Evolutionary conservation across 768 basidiomycete species (phyloP), one percentile per base, ranked within the genome.

Genomic region (Mrakia hoshinonis): DNA sequence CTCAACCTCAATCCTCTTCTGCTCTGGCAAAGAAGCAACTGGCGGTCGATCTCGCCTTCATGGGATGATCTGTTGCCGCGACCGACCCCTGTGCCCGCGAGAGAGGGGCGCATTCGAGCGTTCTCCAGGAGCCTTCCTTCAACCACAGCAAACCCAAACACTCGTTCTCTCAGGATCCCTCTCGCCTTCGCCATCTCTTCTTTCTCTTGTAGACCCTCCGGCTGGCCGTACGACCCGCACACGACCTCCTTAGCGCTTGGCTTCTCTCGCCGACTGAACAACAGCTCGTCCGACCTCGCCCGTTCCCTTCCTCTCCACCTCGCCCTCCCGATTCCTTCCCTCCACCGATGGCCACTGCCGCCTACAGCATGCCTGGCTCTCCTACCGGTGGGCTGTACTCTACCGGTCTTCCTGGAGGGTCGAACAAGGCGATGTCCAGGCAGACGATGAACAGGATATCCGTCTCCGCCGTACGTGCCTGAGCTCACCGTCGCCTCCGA

Each of bases 191-290:
- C 75, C 43, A 43, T 6, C 43, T 43, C 43, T 15, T 43, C 15
- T 43, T 43, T 15, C 43, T 43, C 6, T n/a, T n/a, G n/a, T n/a
- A n/a, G n/a, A n/a, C n/a, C n/a, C n/a, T n/a, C n/a, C n/a, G 15
- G 43, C 43, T 43, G 15, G 43, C 43, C 43, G 43, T 15, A 43
- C 43, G 15, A 15, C 43, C 43, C 43, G 43, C 43, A 6, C 43
- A 43, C 43, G 43, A 6, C 43, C 15, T 43, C 7, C 7, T 47
- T 77, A 77, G 1, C 78, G 78, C 20, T 74, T 77, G 5, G 68
- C 77, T 0, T 75, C 76, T 0, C 55, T 78, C 34, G 68, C 78
- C 15, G 74, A 75, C 48, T 63, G n/a, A 31, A 38, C 26, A 34
- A 34, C 11, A 2, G 24, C 20, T 63, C 61, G 43, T 31, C 34